Evolutionary conservation across 768 basidiomycete species (phyloP).

Genomic region (Sistotremastrum niveocremeum): DNA sequence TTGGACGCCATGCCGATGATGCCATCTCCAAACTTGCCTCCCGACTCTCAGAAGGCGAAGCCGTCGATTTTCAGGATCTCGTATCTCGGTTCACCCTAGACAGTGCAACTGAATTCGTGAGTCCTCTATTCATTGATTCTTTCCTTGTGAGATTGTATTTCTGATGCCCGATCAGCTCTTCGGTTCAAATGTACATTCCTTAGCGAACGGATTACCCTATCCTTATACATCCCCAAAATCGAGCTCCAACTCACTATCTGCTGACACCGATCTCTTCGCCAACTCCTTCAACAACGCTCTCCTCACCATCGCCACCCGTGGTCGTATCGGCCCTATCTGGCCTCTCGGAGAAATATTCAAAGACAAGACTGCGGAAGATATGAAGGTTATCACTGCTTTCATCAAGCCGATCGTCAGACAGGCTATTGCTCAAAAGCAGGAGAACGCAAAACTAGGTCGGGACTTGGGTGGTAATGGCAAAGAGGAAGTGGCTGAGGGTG

Average conservation of each 20-base stretch:
- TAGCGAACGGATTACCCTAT: slow-evolving; percentile 34
- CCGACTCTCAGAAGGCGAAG: slow-evolving; percentile 30
- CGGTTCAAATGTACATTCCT: slow-evolving; percentile 31
- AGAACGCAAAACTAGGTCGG: slow-evolving; percentile 18
- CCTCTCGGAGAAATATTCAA: slow-evolving; percentile 37
- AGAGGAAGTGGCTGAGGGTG: slow-evolving; percentile 13
- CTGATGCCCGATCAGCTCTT: slow-evolving; percentile 21
- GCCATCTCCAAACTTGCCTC: slow-evolving; percentile 30
- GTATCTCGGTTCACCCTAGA: slow-evolving; percentile 46
- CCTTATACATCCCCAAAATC: slow-evolving; percentile 20
- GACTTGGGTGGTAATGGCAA: slow-evolving; percentile 18
- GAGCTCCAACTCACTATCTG: slow-evolving; percentile 14
- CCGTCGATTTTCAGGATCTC: slow-evolving; percentile 47
- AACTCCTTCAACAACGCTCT: slow-evolving; percentile 39
- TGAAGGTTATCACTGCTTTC: slow-evolving; percentile 35
- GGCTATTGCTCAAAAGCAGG: slow-evolving; percentile 28
- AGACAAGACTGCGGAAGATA: slow-evolving; percentile 31
- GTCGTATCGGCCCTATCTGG: slow-evolving; percentile 32
- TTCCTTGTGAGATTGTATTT: not conserved
- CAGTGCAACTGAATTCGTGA: slow-evolving; percentile 37
- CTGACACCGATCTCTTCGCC: slow-evolving; percentile 28
- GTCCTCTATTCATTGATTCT: too few relatives aligned
- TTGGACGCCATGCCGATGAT: slow-evolving; percentile 36
- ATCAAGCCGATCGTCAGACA: slow-evolving; percentile 39
- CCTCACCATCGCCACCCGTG: slow-evolving; percentile 23